Base-by-base conservation (phyloP, 2,329 filamentous ascomycete species). In the Sclerotinia glacialis region DNA sequence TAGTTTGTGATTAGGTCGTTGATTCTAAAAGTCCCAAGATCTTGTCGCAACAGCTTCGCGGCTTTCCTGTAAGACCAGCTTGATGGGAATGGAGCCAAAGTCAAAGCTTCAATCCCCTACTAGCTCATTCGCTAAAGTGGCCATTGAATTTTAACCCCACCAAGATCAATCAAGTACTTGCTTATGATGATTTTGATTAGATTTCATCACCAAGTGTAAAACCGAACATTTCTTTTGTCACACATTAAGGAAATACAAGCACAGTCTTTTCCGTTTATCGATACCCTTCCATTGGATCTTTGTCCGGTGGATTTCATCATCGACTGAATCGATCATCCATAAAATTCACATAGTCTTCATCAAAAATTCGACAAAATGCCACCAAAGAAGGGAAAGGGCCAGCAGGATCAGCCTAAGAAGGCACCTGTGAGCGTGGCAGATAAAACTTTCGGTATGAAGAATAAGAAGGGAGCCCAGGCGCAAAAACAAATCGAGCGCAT, bases 401-500 rank as follows among this genome's bases (percentile, higher is more conserved):
- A 86, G 72, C 80, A 74, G 66, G 76, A 71, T 61, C 81, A 55
- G 60, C 52, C 75, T 72, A 82, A 80, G 78, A 87, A 87, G 80
- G 86, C 85, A 28, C 78, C 81, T 67, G 74, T 81, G 67, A 66
- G 83, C 54, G 91, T 93, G 70, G 92, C 95, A 70, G 95, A 99
- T 83, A 95, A 94, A 82, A 97, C 95, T 59, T 99, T 99, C 84
- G 95, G 95, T 74, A 98, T 99, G 95, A 99, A 99, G 82, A 99
- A 99, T 78, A 99, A 99, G 83, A 99, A 97, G 84, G 95, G 95
- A 73, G 90, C 87, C 67, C 89, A 87, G 63, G 94, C 93, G 65
- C 92, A 98, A 81, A 96, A 89, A 80, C 87, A 93, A 73, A 98
- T 99, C 77, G 89, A 91, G 67, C 91, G 93, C 75, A 86, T 99